Conservation (phyloP, 2,329 filamentous ascomycete species). For the Claviceps sp. region DNA sequence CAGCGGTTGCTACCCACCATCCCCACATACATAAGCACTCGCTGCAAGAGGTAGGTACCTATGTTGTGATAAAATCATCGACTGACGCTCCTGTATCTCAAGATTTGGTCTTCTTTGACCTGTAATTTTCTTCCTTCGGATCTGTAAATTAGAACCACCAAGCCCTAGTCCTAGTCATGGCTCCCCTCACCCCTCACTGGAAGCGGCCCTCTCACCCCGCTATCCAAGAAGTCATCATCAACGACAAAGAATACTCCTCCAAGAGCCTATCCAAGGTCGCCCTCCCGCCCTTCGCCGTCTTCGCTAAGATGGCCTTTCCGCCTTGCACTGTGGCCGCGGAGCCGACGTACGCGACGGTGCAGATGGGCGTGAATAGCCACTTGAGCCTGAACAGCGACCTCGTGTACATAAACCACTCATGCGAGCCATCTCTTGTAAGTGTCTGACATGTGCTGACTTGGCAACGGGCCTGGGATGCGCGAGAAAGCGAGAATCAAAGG, state of each 20-base stretch:
- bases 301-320: slow-evolving; percentile 52
- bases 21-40: neutral
- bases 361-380: slow-evolving; percentile 41
- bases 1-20: neutral
- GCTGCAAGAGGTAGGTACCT: no score
- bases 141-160: neutral
- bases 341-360: slow-evolving; percentile 51
- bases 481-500: no score
- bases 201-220: slow-evolving; percentile 44
- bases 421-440: slow-evolving; percentile 50
- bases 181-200: slow-evolving; percentile 46
- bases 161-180: slow-evolving; percentile 23
- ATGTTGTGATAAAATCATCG: neutral
- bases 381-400: slow-evolving; percentile 52
- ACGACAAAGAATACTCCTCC: slow-evolving; percentile 41
- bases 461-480: neutral
- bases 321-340: slow-evolving; percentile 41
- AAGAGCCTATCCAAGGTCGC: slow-evolving; percentile 43
- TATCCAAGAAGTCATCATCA: slow-evolving; percentile 42
- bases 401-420: slow-evolving; percentile 56
- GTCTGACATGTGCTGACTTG: neutral
- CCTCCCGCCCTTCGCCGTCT: slow-evolving; percentile 49
- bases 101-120: neutral
- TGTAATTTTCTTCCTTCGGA: no score
- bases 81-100: neutral